Percentiles rank a stretch among this genome's conserved stretches.
These are phyloP conservation scores for Hypoxylon rickii DNA, from an alignment of 495 filamentous ascomycete genomes.

Conservation along the genomic window DNA sequence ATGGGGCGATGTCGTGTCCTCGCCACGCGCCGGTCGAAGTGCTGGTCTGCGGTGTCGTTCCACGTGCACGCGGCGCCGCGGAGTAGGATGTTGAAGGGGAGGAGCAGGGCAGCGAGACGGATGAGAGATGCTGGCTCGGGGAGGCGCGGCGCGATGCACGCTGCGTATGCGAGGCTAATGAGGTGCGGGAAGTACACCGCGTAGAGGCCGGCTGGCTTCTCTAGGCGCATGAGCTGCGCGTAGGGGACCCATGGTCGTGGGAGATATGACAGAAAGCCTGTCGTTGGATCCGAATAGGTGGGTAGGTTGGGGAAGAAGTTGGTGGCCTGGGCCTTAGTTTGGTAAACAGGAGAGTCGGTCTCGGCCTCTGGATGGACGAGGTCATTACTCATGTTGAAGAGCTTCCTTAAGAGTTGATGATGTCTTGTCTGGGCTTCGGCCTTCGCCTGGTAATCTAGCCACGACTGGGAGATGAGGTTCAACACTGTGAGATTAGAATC, in stretches of 20 bases:
- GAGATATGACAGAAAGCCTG: constrained; percentile 22
- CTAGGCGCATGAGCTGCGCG: constrained; percentile 35
- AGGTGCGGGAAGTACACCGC: constrained; percentile 35
- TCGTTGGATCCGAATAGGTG: neutral
- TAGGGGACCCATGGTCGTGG: constrained; percentile 32
- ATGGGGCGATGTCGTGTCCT: constrained; percentile 49
- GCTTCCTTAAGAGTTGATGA: too few species aligned
- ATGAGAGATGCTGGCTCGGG: neutral
- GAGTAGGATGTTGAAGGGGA: constrained; percentile 35
- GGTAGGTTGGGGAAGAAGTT: constrained; percentile 27
- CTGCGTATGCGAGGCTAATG: constrained; percentile 25
- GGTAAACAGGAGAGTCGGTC: neutral
- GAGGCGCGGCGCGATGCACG: constrained; percentile 6
- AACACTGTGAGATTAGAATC: too few species aligned
- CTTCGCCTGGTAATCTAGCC: too few species aligned
- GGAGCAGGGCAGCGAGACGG: neutral
- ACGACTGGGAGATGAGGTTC: too few species aligned
- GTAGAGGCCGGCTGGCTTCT: constrained; percentile 27
- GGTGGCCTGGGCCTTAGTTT: neutral
- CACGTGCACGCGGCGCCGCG: constrained; percentile 41
- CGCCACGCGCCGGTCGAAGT: constrained; percentile 48
- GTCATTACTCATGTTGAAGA: too few species aligned
- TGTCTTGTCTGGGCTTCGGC: too few species aligned
- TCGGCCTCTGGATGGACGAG: too few species aligned
- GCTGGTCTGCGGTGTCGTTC: constrained; percentile 53